Conservation (phyloP, 441 rosid species). For the Gossypium gossypioides region DNA sequence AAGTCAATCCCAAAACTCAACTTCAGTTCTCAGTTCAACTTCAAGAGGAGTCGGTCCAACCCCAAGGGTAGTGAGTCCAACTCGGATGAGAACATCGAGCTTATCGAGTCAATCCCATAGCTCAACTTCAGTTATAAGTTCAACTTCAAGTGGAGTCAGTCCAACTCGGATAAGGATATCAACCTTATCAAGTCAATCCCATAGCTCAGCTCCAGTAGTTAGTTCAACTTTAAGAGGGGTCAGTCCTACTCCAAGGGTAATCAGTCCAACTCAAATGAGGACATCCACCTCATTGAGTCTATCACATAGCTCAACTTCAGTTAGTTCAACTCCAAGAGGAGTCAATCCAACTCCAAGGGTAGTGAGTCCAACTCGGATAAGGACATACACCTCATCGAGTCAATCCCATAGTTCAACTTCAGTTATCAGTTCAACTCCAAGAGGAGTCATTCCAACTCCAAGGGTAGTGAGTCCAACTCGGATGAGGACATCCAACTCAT, state of each 20-base stretch:
- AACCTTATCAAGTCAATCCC: slow-evolving; percentile 40
- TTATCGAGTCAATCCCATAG: too few species aligned
- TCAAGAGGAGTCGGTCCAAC: slow-evolving; percentile 7
- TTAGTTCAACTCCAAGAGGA: too few species aligned
- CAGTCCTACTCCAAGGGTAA: slow-evolving; percentile 34
- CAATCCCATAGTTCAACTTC: too few species aligned
- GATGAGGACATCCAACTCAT: slow-evolving; percentile 33
- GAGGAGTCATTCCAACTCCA: slow-evolving; percentile 1
- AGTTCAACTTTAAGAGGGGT: slow-evolving; percentile 37
- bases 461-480: slow-evolving; percentile 35
- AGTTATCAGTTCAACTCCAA: too few species aligned
- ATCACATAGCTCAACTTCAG: too few species aligned
- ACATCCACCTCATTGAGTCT: too few species aligned
- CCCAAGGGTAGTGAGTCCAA: slow-evolving; percentile 57
- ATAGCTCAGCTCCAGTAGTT: slow-evolving; percentile 64
- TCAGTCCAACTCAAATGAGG: too few species aligned
- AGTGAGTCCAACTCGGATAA: too few species aligned
- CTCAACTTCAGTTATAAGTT: neutral
- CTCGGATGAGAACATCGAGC: too few species aligned
- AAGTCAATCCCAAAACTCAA: neutral
- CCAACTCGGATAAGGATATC: slow-evolving; percentile 47
- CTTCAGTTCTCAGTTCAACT: neutral
- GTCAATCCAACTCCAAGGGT: too few species aligned
- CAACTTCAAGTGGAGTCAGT: slow-evolving; percentile 49
- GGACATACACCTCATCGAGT: too few species aligned